phyloP scores from a whole-genome alignment of 148 eudicot species.

The Bassia scoparia region DNA sequence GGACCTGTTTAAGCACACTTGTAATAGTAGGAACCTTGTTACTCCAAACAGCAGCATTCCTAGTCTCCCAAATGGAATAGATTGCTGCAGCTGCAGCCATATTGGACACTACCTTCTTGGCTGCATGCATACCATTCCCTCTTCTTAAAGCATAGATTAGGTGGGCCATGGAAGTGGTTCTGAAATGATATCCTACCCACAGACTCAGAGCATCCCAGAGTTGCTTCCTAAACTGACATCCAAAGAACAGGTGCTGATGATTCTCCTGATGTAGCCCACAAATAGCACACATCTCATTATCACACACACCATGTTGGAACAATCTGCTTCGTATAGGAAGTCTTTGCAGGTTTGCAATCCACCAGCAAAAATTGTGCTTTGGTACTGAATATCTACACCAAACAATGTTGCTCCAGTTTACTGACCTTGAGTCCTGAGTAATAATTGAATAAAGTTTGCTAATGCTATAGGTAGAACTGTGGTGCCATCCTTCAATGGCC shows the following conservation, averaged over 20 bases:
- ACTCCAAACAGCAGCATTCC: no score
- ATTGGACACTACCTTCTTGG: background rate
- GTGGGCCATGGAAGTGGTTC: background rate
- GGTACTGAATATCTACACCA: background rate
- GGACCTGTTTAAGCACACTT: no score
- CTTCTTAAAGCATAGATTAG: background rate
- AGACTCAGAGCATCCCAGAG: no score
- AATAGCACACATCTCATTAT: no score
- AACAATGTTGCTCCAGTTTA: background rate
- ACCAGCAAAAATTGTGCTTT: background rate
- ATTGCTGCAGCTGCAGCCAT: background rate
- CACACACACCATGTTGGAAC: background rate
- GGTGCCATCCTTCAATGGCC: background rate
- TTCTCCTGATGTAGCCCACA: no score
- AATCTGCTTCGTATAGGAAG: background rate
- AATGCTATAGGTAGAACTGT: background rate
- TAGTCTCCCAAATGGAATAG: background rate
- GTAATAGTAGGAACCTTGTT: no score
- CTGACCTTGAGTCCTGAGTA: background rate
- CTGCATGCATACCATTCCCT: background rate
- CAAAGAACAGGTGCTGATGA: no score
- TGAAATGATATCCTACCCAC: no score
- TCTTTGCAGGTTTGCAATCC: background rate
- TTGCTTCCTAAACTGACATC: no score
- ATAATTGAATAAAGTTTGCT: no score